Evolutionary conservation across 2,329 filamentous ascomycete species (phyloP), one percentile per base, ranked within the genome.

Genomic region (Aspergillus intermedius): DNA sequence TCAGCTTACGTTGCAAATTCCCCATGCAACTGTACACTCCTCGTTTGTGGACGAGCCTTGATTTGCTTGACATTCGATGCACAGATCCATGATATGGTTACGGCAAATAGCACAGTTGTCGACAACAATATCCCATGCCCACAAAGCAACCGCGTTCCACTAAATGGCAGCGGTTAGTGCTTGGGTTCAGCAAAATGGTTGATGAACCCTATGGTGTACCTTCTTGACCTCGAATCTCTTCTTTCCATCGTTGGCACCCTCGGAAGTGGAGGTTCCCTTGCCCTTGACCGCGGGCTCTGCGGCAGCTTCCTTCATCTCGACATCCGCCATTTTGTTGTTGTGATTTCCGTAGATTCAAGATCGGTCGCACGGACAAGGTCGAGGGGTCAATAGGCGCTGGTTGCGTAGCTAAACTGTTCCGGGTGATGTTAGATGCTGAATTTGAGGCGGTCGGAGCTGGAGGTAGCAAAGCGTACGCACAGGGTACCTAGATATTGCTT

Each of bases 11-110:
- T 98, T 98, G 79, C 93, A 98, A 54, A 97, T 96, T 48, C 93
- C 93, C 93, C 93, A 98, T 22, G 93, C 93, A 21, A 98, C 93
- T 32, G 93, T 98, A 70, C 93, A 98, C 72, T 98, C 93, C 65
- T 98, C 93, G 56, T 88, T 96, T 0, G 93, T 96, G 40, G 91
- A 91, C 13, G 91, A 96, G 34, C 91, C 91, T 73, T 98, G 93
- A 70, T 98, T 98, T 49, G 93, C 93, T 75, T 98, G 93, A 68
- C 93, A 98, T 68, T 98, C 93, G 62, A 98, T 98, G 71, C 93
- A 98, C 23, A 98, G 79, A 71, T 98, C 93, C 93, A 98, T 98
- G 72, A 98, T 98, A 71, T 98, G 93, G 70, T 98, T 98, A 67
- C 93, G 82, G 78, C 93, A 98, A 67, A 98, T 98, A 62, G 93